Conservation (phyloP, 345 rosid species). For the Gossypium mustelinum region DNA sequence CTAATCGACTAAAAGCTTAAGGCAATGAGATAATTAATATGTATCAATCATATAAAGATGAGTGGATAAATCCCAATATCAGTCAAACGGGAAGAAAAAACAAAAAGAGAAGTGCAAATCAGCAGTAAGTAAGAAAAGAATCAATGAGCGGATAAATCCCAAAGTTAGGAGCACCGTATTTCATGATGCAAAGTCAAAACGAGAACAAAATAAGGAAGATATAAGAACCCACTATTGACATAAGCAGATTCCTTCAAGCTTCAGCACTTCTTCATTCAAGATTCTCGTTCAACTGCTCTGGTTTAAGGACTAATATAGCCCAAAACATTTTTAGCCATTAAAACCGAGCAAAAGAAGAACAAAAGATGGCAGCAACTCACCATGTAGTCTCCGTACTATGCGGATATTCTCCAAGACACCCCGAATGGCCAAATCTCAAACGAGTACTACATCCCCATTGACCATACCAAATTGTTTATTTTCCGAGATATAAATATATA, state of each 20-base stretch:
- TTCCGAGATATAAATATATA: background rate
- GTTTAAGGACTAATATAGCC: constrained; percentile 2
- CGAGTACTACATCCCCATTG: background rate
- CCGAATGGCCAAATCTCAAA: constrained; percentile 15
- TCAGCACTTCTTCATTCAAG: constrained; percentile 30
- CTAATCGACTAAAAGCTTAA: background rate
- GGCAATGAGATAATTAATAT: background rate
- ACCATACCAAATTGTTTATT: background rate
- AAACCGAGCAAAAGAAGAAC: background rate
- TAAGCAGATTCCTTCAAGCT: constrained; percentile 23
- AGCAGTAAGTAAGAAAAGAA: constrained; percentile 11
- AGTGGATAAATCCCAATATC: background rate
- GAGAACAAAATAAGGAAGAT: constrained; percentile 13
- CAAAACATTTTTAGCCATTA: background rate
- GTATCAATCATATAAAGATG: constrained; percentile 12
- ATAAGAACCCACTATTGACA: constrained; percentile 27
- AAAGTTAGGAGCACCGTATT: constrained; percentile 24
- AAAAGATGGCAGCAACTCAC: constrained; percentile 27
- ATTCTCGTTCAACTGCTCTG: constrained; percentile 15
- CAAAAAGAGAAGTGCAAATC: background rate
- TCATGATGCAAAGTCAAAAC: constrained; percentile 14
- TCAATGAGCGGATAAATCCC: constrained; percentile 26
- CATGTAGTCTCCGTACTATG: background rate
- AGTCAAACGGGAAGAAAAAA: background rate
- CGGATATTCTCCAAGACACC: constrained; percentile 38